Base-by-base conservation (phyloP, 768 basidiomycete species). In the Russula sp. region DNA sequence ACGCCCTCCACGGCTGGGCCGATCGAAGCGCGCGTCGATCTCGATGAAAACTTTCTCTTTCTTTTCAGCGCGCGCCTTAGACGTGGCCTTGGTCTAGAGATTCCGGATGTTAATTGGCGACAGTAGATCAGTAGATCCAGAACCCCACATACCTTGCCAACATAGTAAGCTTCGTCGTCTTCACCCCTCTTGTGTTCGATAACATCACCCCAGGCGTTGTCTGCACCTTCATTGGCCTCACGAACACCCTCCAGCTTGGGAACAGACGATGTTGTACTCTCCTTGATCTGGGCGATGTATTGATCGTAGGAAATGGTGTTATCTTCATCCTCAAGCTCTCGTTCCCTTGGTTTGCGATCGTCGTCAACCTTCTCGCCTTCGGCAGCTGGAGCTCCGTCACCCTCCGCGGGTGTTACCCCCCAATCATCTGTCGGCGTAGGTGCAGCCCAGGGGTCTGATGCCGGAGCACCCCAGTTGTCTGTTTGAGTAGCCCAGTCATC, bases 231-330 rank as follows among this genome's bases (percentile, higher is more conserved):
- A 74, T 91, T 90, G 70, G 87, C 92, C 75, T 87, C 83, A 72
- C 82, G 77, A 44, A 74, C 75, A 10, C 52, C 58, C 74, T 94
- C 92, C 72, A 93, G 82, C 77, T 94, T 91, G 71, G 89, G 90
- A 51, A 93, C 74, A 70, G 75, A 71, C 50, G 79, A 66, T 31
- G 70, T 71, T 1, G 82, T 81, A 71, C 80, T 81, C 66, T 87
- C 86, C 74, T 83, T 85, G 74, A 88, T 79, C 76, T 92, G 85
- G 68, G 92, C 89, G 64, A 90, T 80, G 79, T 94, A 98, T 73
- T 98, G 88, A 55, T 97, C 95, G 72, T 94, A 82, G 47, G 95
- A 95, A 71, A 97, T 83, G 49, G 91, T 94, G 76, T 94, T 91
- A 75, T 95, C 93, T 73, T 94, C 91, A 72, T 94, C 92, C 69